Conservation (phyloP, 768 basidiomycete genomes). For the Gelatoporia subvermispora region DNA sequence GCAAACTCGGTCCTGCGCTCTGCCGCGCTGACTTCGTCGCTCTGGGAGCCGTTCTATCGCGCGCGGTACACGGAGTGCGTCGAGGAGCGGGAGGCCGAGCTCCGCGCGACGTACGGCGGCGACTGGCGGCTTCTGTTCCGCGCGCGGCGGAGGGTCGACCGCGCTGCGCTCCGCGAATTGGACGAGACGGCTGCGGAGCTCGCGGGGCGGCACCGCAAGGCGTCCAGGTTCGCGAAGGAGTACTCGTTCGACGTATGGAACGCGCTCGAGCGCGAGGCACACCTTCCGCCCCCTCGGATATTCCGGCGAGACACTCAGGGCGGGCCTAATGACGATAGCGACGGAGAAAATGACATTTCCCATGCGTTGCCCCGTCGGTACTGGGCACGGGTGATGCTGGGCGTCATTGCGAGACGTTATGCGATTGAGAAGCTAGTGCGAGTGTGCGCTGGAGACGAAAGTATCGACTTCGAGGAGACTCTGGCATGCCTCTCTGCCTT, state of each 20-base stretch:
- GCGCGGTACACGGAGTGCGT: constrained; percentile 42
- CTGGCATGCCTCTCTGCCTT: constrained; percentile 50
- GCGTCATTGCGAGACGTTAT: constrained; percentile 37
- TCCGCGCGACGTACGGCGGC: constrained; percentile 22
- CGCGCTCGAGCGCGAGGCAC: constrained; percentile 37
- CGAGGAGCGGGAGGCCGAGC: constrained; percentile 30
- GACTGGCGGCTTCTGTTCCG: constrained; percentile 47
- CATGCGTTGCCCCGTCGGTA: constrained; percentile 40
- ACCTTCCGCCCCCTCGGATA: constrained; percentile 29
- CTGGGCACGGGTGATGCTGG: constrained; percentile 45
- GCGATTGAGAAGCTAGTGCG: constrained; percentile 27
- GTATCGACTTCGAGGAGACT: constrained; percentile 36
- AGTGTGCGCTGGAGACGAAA: background rate
- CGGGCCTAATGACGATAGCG: background rate
- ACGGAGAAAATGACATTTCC: constrained; percentile 4
- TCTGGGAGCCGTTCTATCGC: constrained; percentile 54
- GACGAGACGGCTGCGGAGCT: constrained; percentile 35
- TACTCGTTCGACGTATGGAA: constrained; percentile 56
- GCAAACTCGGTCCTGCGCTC: constrained; percentile 36
- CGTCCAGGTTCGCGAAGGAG: constrained; percentile 32
- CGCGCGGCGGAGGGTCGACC: constrained; percentile 41
- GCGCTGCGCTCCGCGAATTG: constrained; percentile 34
- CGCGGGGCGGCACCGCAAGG: constrained; percentile 34
- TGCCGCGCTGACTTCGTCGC: constrained; percentile 33
- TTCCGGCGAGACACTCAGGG: constrained; percentile 9